A percentile compares a stretch with the other conserved stretches of the same genome.
phyloP scores from a whole-genome alignment of 2,329 filamentous ascomycete species.

The Ceratocystis harringtonii region DNA sequence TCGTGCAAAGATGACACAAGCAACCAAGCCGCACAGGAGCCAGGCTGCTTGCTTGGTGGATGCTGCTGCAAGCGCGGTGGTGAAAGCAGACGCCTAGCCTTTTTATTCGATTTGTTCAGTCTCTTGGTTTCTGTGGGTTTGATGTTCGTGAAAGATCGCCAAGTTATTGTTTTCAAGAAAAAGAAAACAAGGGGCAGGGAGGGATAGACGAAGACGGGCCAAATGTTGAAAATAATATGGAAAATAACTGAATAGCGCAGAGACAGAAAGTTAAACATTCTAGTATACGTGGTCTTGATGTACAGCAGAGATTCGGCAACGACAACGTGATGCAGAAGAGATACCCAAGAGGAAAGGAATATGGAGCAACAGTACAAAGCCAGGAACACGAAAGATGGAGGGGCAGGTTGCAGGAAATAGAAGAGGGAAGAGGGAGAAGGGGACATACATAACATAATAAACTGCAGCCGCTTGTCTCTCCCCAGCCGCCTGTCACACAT shows the following conservation, averaged over 20 bases:
- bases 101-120: too few relatives aligned
- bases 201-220: neutral
- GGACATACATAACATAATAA: neutral
- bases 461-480: neutral
- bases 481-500: neutral
- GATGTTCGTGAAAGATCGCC: slow-evolving; percentile 2
- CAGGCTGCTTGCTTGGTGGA: neutral
- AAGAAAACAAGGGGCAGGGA: neutral
- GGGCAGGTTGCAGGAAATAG: neutral
- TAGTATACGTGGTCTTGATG: neutral
- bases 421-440: neutral
- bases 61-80: neutral
- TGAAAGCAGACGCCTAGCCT: neutral
- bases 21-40: neutral
- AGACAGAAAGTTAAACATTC: slow-evolving; percentile 4
- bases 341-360: neutral
- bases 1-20: neutral
- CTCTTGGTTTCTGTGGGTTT: neutral
- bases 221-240: neutral
- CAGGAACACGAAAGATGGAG: neutral
- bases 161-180: neutral
- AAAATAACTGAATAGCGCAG: neutral
- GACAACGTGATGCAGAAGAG: neutral
- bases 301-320: too few relatives aligned
- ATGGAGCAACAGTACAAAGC: neutral